A percentile compares a stretch with the other conserved stretches of the same genome.
These are phyloP conservation scores for Fraxinus velutina DNA, from an alignment of 305 asterid species.

Conservation along the genomic window DNA sequence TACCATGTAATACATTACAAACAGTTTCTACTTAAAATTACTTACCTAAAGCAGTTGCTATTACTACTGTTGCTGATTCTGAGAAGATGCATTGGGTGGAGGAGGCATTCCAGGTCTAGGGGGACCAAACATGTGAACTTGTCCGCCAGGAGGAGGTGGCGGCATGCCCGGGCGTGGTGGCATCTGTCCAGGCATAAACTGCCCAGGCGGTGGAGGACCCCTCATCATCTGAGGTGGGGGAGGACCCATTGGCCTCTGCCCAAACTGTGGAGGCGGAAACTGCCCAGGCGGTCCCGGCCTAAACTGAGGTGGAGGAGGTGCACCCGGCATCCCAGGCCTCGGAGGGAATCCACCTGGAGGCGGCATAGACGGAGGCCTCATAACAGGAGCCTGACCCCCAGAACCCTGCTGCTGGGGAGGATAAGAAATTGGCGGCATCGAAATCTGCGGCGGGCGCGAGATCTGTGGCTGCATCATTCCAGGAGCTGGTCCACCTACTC, in stretches of 20 bases:
- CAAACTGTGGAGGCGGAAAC: constrained; percentile 63
- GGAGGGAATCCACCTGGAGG: constrained; percentile 40
- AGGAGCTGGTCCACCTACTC: constrained; percentile 89
- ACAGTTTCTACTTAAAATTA: background rate
- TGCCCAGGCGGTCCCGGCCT: constrained; percentile 22
- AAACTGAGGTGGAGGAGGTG: constrained; percentile 15
- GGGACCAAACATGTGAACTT: constrained; percentile 41
- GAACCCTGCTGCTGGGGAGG: constrained; percentile 52
- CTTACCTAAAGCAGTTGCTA: background rate
- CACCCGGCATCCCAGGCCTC: constrained; percentile 50
- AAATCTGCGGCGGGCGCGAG: constrained; percentile 48
- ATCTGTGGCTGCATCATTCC: constrained; percentile 98
- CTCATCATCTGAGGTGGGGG: constrained; percentile 71
- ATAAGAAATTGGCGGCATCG: constrained; percentile 44
- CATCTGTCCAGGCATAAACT: constrained; percentile 45
- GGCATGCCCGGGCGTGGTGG: constrained; percentile 80
- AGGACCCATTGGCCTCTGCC: constrained; percentile 28
- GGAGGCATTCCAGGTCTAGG: constrained; percentile 16
- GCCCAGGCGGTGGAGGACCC: constrained; percentile 75
- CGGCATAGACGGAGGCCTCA: constrained; percentile 54
- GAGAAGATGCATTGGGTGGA: constrained; percentile 4
- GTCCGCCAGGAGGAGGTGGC: constrained; percentile 66
- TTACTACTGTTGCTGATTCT: constrained; percentile 8
- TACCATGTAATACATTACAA: background rate
- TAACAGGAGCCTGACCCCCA: constrained; percentile 17